Evolutionary conservation across 495 filamentous ascomycete species (phyloP).

Genomic region (Neurospora hispaniola): DNA sequence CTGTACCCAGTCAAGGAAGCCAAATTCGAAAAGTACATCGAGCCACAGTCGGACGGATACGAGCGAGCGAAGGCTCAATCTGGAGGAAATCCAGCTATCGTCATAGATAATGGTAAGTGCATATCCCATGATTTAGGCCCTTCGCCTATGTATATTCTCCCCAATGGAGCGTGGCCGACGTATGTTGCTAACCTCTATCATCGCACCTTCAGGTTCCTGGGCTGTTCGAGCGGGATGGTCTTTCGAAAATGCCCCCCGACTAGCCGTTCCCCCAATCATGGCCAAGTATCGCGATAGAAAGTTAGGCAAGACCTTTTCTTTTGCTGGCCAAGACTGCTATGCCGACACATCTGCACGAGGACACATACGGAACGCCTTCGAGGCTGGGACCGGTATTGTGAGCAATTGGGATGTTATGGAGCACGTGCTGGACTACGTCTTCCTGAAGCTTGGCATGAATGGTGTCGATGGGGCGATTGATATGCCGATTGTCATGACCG

Average conservation of each 20-base stretch:
- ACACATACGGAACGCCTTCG: constrained; percentile 84
- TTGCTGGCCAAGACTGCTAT: constrained; percentile 85
- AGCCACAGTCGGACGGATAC: constrained; percentile 57
- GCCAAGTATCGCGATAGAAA: constrained; percentile 91
- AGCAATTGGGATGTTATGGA: constrained; percentile 98
- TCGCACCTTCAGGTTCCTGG: constrained; percentile 56
- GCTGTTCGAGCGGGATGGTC: constrained; percentile 90
- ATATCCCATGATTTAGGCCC: background rate
- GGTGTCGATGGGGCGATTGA: constrained; percentile 62
- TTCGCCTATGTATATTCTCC: background rate
- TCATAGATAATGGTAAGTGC: constrained; percentile 89
- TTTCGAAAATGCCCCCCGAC: constrained; percentile 67
- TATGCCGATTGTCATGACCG: constrained; percentile 88
- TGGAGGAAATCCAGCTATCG: constrained; percentile 55
- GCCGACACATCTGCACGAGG: constrained; percentile 85
- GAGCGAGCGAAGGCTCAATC: constrained; percentile 44
- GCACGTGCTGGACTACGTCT: constrained; percentile 81
- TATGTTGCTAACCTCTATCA: background rate
- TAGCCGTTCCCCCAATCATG: constrained; percentile 79
- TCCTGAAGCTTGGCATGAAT: constrained; percentile 83
- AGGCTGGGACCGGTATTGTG: constrained; percentile 78
- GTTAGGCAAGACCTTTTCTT: constrained; percentile 74
- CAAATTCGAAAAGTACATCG: constrained; percentile 63
- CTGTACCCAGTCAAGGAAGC: constrained; percentile 54
- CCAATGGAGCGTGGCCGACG: background rate